A percentile compares a stretch with the other conserved stretches of the same genome.
phyloP scores from a whole-genome alignment of 352 stramenopile genomes.

The Pythium periplocum region DNA sequence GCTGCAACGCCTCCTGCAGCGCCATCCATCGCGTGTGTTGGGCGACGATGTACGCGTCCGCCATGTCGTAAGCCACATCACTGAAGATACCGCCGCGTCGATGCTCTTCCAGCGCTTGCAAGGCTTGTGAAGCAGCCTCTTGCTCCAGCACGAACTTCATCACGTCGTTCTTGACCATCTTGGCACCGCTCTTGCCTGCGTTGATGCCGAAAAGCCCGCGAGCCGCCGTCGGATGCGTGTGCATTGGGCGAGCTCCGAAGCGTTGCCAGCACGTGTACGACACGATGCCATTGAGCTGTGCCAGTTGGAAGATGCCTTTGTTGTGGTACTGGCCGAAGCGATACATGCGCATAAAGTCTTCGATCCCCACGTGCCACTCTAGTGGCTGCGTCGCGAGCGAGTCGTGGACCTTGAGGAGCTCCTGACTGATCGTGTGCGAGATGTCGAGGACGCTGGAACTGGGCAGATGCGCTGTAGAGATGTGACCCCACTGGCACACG shows the following conservation, averaged over 20 bases:
- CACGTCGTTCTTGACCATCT: constrained; percentile 59
- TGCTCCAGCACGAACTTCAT: constrained; percentile 52
- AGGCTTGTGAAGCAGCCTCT: constrained; percentile 26
- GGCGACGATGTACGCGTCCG: constrained; percentile 79
- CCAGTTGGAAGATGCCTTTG: constrained; percentile 81
- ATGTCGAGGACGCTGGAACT: constrained; percentile 69
- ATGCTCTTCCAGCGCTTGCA: constrained; percentile 2
- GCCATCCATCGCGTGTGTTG: constrained; percentile 36
- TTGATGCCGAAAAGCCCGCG: constrained; percentile 51
- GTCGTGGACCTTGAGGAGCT: constrained; percentile 28
- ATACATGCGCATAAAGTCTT: constrained; percentile 86
- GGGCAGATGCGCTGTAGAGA: constrained; percentile 51
- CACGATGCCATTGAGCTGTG: constrained; percentile 83
- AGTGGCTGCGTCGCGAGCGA: neutral
- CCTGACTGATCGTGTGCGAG: constrained; percentile 39
- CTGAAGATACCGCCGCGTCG: constrained; percentile 33
- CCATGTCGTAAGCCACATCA: constrained; percentile 66
- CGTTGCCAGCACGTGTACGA: constrained; percentile 71
- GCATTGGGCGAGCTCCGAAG: constrained; percentile 42
- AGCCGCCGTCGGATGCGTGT: constrained; percentile 73
- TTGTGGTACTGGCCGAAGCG: constrained; percentile 70
- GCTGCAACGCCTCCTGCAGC: constrained; percentile 20
- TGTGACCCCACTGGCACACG: constrained; percentile 50
- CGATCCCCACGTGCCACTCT: constrained; percentile 71
- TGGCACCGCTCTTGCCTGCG: constrained; percentile 19